Conservation (phyloP, 1,139 yeast species). For the Entelexis paramagnoliae region DNA sequence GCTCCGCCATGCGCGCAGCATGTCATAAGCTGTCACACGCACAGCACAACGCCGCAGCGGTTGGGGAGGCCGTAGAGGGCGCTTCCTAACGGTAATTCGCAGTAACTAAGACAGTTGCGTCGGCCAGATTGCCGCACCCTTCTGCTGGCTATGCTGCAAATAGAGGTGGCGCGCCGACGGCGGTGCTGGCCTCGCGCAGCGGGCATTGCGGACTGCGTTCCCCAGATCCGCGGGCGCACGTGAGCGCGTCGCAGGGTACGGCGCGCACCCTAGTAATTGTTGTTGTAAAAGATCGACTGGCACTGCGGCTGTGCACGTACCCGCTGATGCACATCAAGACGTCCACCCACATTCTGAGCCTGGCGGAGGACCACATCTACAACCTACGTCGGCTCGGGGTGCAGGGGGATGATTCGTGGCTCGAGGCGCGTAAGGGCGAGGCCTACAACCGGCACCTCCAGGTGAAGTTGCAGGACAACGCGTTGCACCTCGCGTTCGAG, state of each 20-base stretch:
- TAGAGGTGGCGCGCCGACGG: too few relatives aligned
- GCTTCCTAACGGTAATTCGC: too few relatives aligned
- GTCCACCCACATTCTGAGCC: conserved; percentile 18
- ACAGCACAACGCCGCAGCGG: too few relatives aligned
- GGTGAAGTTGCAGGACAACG: conserved; percentile 18
- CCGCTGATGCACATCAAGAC: conserved; percentile 18
- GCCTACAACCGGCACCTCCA: conserved; percentile 24
- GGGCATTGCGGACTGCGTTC: background rate
- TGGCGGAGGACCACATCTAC: conserved; percentile 20
- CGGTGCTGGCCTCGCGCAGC: background rate
- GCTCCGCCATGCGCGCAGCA: too few relatives aligned
- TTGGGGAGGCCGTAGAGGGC: too few relatives aligned
- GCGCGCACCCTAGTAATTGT: background rate
- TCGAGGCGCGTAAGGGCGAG: conserved; percentile 24
- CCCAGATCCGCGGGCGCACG: background rate
- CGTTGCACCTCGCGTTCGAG: conserved; percentile 23
- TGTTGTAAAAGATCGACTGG: background rate
- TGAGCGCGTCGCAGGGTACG: background rate
- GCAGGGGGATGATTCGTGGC: conserved; percentile 23
- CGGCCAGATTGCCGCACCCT: too few relatives aligned
- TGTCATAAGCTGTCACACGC: too few relatives aligned
- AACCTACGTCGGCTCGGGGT: conserved; percentile 16
- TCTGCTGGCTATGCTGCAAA: too few relatives aligned
- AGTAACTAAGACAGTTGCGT: too few relatives aligned
- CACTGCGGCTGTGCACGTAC: background rate